Evolutionary conservation across 2,329 filamentous ascomycete genomes (phyloP), one percentile per base, ranked within the genome.

Genomic region (Sporothrix humicola): DNA sequence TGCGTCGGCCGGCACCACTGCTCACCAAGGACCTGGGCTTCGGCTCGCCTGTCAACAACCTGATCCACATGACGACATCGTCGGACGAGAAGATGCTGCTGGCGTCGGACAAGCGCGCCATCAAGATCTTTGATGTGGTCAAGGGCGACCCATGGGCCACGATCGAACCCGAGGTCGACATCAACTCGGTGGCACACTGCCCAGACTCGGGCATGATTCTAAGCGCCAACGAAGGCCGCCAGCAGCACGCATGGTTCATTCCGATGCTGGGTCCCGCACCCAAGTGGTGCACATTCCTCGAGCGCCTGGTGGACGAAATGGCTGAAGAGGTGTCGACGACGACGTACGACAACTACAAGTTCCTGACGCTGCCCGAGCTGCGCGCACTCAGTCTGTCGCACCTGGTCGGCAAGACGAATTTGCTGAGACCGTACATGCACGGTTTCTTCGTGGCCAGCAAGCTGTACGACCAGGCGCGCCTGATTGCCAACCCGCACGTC

Each of bases 341-440:
- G 78, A 93, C 96, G 10, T 99, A 99, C 85, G 96, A 99, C 83
- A 98, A 99, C 83, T 98, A 95, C 89, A 99, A 98, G 83, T 99
- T 99, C 88, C 86, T 99, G 80, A 97, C 95, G 1, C 82, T 94
- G 75, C 90, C 93, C 59, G 95, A 99, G 81, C 87, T 99, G 71
- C 92, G 93, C 78, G 89, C 91, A 50, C 88, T 99, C 77, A 97
- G 93, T 80, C 83, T 99, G 79, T 91, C 93, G 71, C 95, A 98
- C 80, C 86, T 99, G 66, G 88, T 99, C 73, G 95, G 95, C 77
- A 95, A 94, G 78, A 97, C 94, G 42, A 96, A 93, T 79, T 85
- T 98, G 23, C 85, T 99, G 56, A 89, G 95, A 61, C 96, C 96
- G 59, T 99, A 99, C 81, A 99, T 99, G 97, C 96, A 99, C 81